These are phyloP conservation scores for Fusarium chaquense DNA, from an alignment of 2,329 filamentous ascomycete species.

Conservation along the genomic window DNA sequence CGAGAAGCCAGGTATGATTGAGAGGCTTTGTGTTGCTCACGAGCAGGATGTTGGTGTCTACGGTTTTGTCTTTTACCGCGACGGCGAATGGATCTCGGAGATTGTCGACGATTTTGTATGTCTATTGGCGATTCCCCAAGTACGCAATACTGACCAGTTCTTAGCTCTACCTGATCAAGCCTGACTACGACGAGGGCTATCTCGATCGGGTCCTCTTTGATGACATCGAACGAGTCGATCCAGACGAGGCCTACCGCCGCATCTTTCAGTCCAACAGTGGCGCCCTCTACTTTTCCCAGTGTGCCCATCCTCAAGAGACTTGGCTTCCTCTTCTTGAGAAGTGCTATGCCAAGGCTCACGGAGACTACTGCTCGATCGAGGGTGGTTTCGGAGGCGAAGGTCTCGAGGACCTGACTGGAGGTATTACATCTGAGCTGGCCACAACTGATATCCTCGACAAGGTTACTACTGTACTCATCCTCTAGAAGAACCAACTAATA, in stretches of 20 bases:
- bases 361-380: conserved; percentile 80
- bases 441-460: conserved; percentile 78
- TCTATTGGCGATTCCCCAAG: neutral
- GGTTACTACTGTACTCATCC: conserved; percentile 56
- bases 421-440: conserved; percentile 74
- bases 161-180: conserved; percentile 65
- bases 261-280: conserved; percentile 80
- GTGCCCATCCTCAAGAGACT: conserved; percentile 79
- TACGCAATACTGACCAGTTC: neutral
- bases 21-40: conserved; percentile 77
- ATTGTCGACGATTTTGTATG: conserved; percentile 67
- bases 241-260: conserved; percentile 72
- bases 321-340: conserved; percentile 86
- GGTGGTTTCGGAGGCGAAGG: conserved; percentile 75
- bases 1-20: conserved; percentile 78
- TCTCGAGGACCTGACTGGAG: conserved; percentile 71
- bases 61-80: conserved; percentile 85
- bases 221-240: conserved; percentile 61
- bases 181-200: conserved; percentile 71
- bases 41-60: conserved; percentile 83
- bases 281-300: conserved; percentile 82
- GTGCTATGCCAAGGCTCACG: conserved; percentile 83
- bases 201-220: conserved; percentile 60
- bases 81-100: conserved; percentile 77
- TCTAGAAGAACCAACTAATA: neutral